Base-by-base conservation (phyloP, 108 stramenopile species). In the Nitzschia inconspicua region DNA sequence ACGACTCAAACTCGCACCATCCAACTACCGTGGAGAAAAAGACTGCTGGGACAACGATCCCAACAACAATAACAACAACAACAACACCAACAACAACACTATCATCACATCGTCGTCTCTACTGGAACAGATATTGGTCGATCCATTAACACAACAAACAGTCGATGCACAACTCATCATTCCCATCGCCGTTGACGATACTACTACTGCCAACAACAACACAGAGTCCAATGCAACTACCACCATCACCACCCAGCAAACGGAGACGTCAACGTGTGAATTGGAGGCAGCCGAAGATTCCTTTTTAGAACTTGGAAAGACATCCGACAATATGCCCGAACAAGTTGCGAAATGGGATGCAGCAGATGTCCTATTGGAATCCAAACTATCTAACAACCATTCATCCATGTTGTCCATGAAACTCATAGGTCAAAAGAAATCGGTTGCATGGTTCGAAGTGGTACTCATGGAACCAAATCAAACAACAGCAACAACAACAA, bases 401-500 rank as follows among this genome's bases (percentile, higher is more conserved):
- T 52, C 29, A 22, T 31, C 29, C 27, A 32, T 19, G 19, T 70
- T 77, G 31, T 36, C 47, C 22, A 44, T 84, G 26, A 56, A 47
- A 25, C 32, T 79, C 13, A 51, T 88, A 10, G 78, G 77, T 19
- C 44, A 54, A 25, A 65, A 58, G 22, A 63, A 57, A 49, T 83
- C 85, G 54, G 64, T 63, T 11, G 82, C 85, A 34, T 91, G 84
- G 82, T 66, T 84, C 34, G 83, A 85, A 52, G 36, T 86, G 53
- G 47, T 71, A n/a, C 11, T 63, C 8, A 16, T 71, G 47, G 56
- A 71, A 24, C n/a, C n/a, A n/a, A n/a, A n/a, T n/a, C n/a, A n/a
- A n/a, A n/a, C n/a, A n/a, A n/a, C n/a, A n/a, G n/a, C n/a, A n/a
- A n/a, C n/a, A n/a, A n/a, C n/a, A n/a, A n/a, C n/a, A n/a, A n/a